These are phyloP conservation scores for Penicillium sp. DNA, from an alignment of 2,329 filamentous ascomycete genomes.

Conservation along the genomic window DNA sequence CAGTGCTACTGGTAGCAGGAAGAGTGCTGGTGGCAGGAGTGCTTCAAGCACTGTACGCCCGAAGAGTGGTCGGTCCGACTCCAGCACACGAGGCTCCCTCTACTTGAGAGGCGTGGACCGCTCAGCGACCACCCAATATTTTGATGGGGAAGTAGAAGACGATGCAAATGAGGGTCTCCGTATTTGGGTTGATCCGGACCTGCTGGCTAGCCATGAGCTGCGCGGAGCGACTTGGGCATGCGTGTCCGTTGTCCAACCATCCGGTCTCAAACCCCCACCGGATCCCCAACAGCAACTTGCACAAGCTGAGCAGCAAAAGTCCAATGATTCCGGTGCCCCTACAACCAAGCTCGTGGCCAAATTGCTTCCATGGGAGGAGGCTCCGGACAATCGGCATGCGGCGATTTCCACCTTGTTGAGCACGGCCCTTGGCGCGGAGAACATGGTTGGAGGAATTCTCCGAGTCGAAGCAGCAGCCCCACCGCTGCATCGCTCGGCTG, in stretches of 20 bases:
- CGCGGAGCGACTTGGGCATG: constrained; percentile 73
- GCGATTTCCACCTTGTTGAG: constrained; percentile 78
- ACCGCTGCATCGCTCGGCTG: constrained; percentile 63
- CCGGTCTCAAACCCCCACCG: constrained; percentile 67
- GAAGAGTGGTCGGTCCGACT: constrained; percentile 60
- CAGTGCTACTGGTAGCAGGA: constrained; percentile 75
- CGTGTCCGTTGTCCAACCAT: constrained; percentile 83
- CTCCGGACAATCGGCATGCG: constrained; percentile 75
- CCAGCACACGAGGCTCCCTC: constrained; percentile 51
- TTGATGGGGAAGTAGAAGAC: constrained; percentile 63
- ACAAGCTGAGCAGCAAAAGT: constrained; percentile 61
- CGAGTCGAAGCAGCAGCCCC: constrained; percentile 79
- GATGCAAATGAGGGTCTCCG: constrained; percentile 60
- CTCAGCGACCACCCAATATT: constrained; percentile 68
- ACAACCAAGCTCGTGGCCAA: constrained; percentile 71
- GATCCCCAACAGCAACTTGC: constrained; percentile 66
- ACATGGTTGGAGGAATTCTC: constrained; percentile 79
- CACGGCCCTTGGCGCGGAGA: constrained; percentile 65
- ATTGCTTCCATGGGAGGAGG: constrained; percentile 76
- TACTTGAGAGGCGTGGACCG: constrained; percentile 80
- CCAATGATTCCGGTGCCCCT: constrained; percentile 54
- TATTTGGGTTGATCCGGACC: constrained; percentile 81
- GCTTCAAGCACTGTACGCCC: constrained; percentile 66
- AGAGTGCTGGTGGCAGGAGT: constrained; percentile 68
- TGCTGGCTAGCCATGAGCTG: constrained; percentile 68